Evolutionary conservation across 2,329 filamentous ascomycete genomes (phyloP), one percentile per base, ranked within the genome.

Genomic region (Hirsutella rhossiliensis): DNA sequence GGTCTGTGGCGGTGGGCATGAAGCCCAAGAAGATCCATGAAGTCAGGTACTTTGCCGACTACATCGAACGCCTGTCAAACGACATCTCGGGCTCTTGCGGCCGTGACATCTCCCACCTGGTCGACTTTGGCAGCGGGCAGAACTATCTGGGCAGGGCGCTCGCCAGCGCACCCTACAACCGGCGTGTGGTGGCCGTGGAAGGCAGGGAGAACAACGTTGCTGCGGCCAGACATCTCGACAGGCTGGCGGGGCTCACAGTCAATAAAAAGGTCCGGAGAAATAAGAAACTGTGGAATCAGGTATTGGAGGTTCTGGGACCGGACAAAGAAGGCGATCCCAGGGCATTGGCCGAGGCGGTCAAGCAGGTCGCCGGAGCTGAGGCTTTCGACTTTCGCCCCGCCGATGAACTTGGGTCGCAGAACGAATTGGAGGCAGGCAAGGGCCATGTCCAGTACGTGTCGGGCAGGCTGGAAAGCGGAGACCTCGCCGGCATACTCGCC

Each of bases 101-200:
- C 0, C 63, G 69, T 40, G 64, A 72, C 13, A 80, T 96, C 47
- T 86, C 87, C 0, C 89, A 97, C 65, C 80, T 95, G 46, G 82
- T 97, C 41, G 92, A 98, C 64, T 95, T 97, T 62, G 92, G 92
- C 27, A 95, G 88, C 43, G 92, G 92, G 0, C 90, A 97, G 61
- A 97, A 96, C 58, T 98, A 98, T 57, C 78, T 98, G 4, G 90
- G 92, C 1, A 76, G 92, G 39, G 84, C 87, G 1, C 70, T 98
- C 46, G 90, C 90, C 13, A 87, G 83, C 48, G 73, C 81, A 43
- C 88, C 89, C 1, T 95, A 94, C 65, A 86, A 89, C 56, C 80
- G 82, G 54, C 79, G 88, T 51, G 84, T 97, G 38, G 80, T 97
- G 44, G 92, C 90, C 1, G 87, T 98, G 30, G 92, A 98, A 63